Evolutionary conservation across 2,329 filamentous ascomycete genomes (phyloP), one percentile per base, ranked within the genome.

Genomic region (Fusarium compactum): DNA sequence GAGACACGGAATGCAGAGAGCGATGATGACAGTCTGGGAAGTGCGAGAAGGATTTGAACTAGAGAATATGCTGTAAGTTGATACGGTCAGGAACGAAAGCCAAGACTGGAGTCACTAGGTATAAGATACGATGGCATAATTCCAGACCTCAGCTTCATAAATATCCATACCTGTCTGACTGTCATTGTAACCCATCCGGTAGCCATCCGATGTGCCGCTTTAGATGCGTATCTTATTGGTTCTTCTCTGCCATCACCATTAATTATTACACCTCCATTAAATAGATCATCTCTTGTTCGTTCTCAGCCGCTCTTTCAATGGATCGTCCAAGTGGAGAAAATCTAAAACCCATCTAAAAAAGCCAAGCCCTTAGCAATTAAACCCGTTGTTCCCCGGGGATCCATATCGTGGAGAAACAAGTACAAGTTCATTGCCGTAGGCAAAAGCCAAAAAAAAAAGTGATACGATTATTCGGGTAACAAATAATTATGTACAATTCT

Each of bases 371-470:
- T 46, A 43, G 32, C 48, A 69, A 62, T 44, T 43, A 43, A 58
- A 62, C 34, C 62, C 62, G 62, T 32, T 29, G 56, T 53, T 50
- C 67, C 66, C 66, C 56, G 62, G 64, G 58, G 34, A 29, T n/a
- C 58, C 58, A 58, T 55, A 51, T 58, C 62, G 47, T 58, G 52
- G 46, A 59, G 56, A 46, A 16, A 27, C 10, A 52, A 27, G 30
- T n/a, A 38, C 34, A 38, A 12, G 10, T 38, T 41, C 32, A 27
- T 15, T 52, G 48, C 48, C 48, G 48, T 24, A 12, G 32, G 48
- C 48, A 50, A 50, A 34, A 16, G 16, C 10, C 10, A 27, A 27
- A 27, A 30, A 44, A 34, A 12, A 15, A 16, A 25, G 30, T 51
- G 48, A 52, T 52, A 52, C 48, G 48, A 52, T 27, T 27, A 52